Evolutionary conservation across 139 green algal genomes (phyloP).

Genomic region (Coelastrella sp.): DNA sequence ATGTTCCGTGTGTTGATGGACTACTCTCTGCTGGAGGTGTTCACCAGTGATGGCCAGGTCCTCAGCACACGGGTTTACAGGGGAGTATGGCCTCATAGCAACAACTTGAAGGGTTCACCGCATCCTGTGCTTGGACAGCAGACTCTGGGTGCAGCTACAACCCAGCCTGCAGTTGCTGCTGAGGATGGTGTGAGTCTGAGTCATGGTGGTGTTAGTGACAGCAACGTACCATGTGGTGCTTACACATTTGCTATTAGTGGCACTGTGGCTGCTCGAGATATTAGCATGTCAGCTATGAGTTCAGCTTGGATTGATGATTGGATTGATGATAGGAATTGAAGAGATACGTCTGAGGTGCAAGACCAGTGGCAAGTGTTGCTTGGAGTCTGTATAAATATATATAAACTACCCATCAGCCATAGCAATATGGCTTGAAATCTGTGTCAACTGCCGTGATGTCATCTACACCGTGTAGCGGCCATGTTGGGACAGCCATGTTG

Average conservation of each 20-base stretch:
- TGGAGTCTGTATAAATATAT: too few species aligned
- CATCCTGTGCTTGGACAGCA: too few species aligned
- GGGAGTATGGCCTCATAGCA: slow-evolving; percentile 50
- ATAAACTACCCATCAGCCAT: too few species aligned
- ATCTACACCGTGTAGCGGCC: too few species aligned
- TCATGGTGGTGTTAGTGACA: neutral
- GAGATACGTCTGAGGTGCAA: too few species aligned
- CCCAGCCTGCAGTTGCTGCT: neutral
- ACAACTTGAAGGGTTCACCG: too few species aligned
- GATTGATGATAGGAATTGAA: too few species aligned
- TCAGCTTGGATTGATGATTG: neutral
- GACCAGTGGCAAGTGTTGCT: too few species aligned
- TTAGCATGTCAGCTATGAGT: slow-evolving; percentile 2
- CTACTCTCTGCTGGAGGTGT: slow-evolving; percentile 70
- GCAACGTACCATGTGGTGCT: neutral
- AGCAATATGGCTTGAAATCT: too few species aligned
- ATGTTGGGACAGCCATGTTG: too few species aligned
- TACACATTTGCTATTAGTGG: neutral
- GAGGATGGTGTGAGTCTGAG: neutral
- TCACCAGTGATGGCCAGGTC: slow-evolving; percentile 38
- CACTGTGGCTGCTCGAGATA: neutral
- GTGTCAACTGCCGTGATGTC: too few species aligned
- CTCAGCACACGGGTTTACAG: slow-evolving; percentile 77
- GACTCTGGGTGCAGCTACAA: too few species aligned
- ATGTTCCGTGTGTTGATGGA: slow-evolving; percentile 73